phyloP scores from a whole-genome alignment of 148 eudicot genomes.

The Rhododendron simsii region DNA sequence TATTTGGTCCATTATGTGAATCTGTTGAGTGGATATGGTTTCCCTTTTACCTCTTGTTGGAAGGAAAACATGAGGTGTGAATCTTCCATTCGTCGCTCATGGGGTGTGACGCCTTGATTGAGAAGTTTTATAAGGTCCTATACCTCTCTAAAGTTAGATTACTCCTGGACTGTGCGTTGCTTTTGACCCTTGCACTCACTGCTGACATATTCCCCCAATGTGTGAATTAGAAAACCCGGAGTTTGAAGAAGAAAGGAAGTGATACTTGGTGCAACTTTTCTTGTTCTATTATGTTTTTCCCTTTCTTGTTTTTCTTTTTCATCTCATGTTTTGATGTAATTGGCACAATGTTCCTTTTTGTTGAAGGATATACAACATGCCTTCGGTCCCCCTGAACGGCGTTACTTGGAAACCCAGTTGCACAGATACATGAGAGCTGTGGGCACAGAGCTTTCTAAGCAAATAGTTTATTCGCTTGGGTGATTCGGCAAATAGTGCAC shows the following conservation, averaged over 20 bases:
- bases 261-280: neutral
- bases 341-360: constrained; percentile 1
- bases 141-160: neutral
- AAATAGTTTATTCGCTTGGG: constrained; percentile 59
- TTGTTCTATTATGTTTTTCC: neutral
- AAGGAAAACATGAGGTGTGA: neutral
- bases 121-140: neutral
- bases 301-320: neutral
- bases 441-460: constrained; percentile 61
- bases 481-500: constrained; percentile 13
- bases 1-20: neutral
- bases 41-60: neutral
- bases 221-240: neutral
- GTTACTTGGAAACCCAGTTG: constrained; percentile 45
- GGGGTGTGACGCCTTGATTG: neutral
- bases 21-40: neutral
- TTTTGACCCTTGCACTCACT: neutral
- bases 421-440: constrained; percentile 52
- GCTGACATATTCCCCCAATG: too few relatives aligned
- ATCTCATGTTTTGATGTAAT: neutral
- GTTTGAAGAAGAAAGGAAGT: neutral
- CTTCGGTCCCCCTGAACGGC: constrained; percentile 31
- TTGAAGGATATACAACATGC: constrained; percentile 55
- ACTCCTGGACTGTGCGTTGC: neutral
- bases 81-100: neutral